A percentile compares a stretch with the other conserved stretches of the same genome.
These are phyloP conservation scores for Hymenoscyphus linearis DNA, from an alignment of 2,329 filamentous ascomycete species.

Conservation along the genomic window DNA sequence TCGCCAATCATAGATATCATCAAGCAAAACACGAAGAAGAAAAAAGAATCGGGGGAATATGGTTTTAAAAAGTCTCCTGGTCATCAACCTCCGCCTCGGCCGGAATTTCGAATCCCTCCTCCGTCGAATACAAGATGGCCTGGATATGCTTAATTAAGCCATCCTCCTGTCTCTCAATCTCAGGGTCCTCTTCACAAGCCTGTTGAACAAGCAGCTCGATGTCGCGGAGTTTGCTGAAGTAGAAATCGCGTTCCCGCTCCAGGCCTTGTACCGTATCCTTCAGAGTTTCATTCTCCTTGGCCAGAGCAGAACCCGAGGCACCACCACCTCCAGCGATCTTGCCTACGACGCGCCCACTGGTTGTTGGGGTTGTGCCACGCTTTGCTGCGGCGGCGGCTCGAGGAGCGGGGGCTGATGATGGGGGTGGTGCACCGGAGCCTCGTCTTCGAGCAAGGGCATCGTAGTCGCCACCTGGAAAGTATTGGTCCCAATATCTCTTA, in stretches of 20 bases:
- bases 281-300: constrained; percentile 79
- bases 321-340: constrained; percentile 42
- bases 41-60: constrained; percentile 3
- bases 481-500: constrained; percentile 96
- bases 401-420: constrained; percentile 43
- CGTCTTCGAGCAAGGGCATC: constrained; percentile 84
- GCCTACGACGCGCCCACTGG: constrained; percentile 37
- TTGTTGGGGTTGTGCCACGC: constrained; percentile 37
- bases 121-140: constrained; percentile 93
- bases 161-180: constrained; percentile 90
- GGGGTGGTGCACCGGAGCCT: constrained; percentile 57
- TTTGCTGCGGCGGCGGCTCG: constrained; percentile 44
- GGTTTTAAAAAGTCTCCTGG: constrained; percentile 68
- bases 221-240: constrained; percentile 97
- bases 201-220: constrained; percentile 94
- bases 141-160: constrained; percentile 94
- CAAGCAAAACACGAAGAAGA: neutral
- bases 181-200: constrained; percentile 85
- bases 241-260: constrained; percentile 96
- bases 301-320: constrained; percentile 64
- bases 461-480: constrained; percentile 96
- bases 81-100: constrained; percentile 66
- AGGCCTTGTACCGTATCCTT: constrained; percentile 95
- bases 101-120: constrained; percentile 88
- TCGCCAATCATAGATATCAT: constrained; percentile 21